These are phyloP conservation scores for Agapanthus africanus DNA, from an alignment of 106 monocot genomes.

Conservation along the genomic window DNA sequence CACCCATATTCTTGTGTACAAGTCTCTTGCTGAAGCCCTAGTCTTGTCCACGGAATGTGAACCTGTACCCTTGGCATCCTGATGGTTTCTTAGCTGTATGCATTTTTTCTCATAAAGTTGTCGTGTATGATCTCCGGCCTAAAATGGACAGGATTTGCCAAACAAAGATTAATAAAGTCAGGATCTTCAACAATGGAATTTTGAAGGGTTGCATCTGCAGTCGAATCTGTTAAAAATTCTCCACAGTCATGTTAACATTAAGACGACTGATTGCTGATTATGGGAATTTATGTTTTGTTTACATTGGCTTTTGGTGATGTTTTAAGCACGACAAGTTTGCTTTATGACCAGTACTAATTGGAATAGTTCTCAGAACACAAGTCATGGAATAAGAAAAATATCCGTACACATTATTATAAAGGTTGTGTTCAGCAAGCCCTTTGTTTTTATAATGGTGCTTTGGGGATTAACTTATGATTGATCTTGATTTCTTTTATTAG, in stretches of 20 bases:
- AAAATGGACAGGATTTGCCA: neutral
- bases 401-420: neutral
- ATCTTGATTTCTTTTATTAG: too few species aligned
- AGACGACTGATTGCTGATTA: too few species aligned
- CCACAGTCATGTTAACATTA: neutral
- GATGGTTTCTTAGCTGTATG: constrained; percentile 57
- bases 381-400: neutral
- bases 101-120: constrained; percentile 81
- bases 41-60: constrained; percentile 54
- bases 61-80: constrained; percentile 51
- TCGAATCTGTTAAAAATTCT: neutral
- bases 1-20: constrained; percentile 81
- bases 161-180: neutral
- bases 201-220: neutral
- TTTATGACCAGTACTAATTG: neutral
- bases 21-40: constrained; percentile 53
- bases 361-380: neutral
- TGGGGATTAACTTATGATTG: too few species aligned
- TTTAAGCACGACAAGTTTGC: neutral
- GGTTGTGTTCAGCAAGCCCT: neutral
- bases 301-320: neutral
- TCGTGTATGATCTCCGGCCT: constrained; percentile 72
- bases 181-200: neutral
- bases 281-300: neutral
- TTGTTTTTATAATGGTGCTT: too few species aligned